Conservation (phyloP, 257 asterid species). For the Oldenlandia corymbosa region DNA sequence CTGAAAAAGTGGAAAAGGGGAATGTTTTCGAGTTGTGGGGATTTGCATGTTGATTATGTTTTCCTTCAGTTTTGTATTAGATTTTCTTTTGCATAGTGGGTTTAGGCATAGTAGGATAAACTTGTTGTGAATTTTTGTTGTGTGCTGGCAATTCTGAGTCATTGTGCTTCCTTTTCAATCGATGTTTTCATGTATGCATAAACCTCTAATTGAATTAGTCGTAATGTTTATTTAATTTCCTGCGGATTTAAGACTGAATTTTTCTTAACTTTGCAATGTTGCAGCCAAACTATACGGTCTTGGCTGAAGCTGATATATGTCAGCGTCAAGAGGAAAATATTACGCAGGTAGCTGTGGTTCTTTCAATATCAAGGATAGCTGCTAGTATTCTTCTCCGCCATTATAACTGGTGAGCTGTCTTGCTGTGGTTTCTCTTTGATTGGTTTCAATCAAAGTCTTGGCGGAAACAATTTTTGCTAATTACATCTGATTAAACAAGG, state of each 20-base stretch:
- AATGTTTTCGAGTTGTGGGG: neutral
- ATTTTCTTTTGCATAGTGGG: no score
- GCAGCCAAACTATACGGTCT: conserved; percentile 61
- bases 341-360: conserved; percentile 64
- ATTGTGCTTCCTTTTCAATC: neutral
- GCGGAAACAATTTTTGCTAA: neutral
- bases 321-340: conserved; percentile 77
- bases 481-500: neutral
- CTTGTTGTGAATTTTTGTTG: neutral
- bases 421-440: conserved; percentile 16
- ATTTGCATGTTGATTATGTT: no score
- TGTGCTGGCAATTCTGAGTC: neutral
- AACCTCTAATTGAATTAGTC: no score
- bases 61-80: no score
- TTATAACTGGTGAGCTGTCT: conserved; percentile 67
- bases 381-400: conserved; percentile 88
- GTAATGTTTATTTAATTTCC: no score
- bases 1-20: neutral
- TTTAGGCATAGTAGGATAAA: no score
- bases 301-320: conserved; percentile 73
- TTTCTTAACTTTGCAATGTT: conserved; percentile 13
- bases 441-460: neutral
- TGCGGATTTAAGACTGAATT: no score
- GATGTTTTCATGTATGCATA: neutral
- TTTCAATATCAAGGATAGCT: conserved; percentile 75